These are phyloP conservation scores for Parathielavia appendiculata DNA, from an alignment of 495 filamentous ascomycete species.

Conservation along the genomic window DNA sequence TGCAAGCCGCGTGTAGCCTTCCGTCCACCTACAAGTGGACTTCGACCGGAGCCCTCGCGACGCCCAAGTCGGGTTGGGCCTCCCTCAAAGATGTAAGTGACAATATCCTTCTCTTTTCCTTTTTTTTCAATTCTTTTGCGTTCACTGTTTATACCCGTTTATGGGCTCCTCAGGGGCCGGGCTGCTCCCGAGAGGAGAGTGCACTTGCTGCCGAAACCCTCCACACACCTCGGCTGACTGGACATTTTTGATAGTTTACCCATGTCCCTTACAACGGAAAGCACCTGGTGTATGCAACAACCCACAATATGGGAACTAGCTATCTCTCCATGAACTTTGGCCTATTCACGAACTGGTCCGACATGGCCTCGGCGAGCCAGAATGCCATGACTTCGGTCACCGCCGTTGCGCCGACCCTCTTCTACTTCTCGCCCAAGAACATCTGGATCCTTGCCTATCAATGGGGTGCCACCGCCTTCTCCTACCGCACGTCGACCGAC, in stretches of 20 bases:
- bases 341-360: conserved; percentile 50
- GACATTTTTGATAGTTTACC: conserved; percentile 35
- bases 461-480: conserved; percentile 54
- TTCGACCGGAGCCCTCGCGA: conserved; percentile 43
- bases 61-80: conserved; percentile 47
- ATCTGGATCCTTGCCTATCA: conserved; percentile 59
- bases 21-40: conserved; percentile 53
- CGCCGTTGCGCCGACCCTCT: conserved; percentile 56
- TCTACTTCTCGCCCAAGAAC: conserved; percentile 56
- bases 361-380: conserved; percentile 52
- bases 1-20: conserved; percentile 42
- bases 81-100: conserved; percentile 49
- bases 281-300: conserved; percentile 52
- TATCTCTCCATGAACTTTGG: conserved; percentile 56
- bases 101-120: no score
- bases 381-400: conserved; percentile 43
- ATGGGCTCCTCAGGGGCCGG: no score
- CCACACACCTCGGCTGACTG: no score
- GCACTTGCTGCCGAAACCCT: no score
- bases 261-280: conserved; percentile 47
- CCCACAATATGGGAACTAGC: conserved; percentile 38
- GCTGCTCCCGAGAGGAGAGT: no score
- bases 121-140: no score
- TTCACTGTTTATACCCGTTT: no score
- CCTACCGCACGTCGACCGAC: conserved; percentile 54